Evolutionary conservation across 805 yeast species (phyloP).

Genomic region (Starmerella ratchasimensis): DNA sequence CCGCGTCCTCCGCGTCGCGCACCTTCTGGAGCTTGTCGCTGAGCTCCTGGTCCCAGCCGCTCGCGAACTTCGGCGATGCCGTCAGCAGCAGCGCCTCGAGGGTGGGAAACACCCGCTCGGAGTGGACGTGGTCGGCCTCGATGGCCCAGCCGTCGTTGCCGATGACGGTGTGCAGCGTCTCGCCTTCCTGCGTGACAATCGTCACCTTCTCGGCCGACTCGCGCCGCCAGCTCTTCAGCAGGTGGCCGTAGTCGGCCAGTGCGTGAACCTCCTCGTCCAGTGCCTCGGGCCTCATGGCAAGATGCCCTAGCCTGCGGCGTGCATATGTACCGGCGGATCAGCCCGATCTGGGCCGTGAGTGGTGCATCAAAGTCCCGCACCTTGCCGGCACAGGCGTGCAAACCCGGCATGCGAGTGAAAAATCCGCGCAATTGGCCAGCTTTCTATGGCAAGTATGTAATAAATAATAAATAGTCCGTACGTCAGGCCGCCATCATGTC

Average conservation of each 20-base stretch:
- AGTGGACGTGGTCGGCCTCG: no score
- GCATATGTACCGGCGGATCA: no score
- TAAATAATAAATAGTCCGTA: no score
- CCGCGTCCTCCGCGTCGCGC: background rate
- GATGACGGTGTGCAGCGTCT: background rate
- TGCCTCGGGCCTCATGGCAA: background rate
- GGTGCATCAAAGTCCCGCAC: no score
- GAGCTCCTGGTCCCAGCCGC: background rate
- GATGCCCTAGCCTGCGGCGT: no score
- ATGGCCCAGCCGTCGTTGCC: constrained; percentile 1
- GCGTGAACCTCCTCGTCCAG: constrained; percentile 3
- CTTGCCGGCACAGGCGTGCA: no score
- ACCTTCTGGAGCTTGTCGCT: background rate
- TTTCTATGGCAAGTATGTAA: no score
- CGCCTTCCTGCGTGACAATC: constrained; percentile 1
- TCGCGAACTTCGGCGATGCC: background rate
- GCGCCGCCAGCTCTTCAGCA: background rate
- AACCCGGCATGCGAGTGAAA: no score
- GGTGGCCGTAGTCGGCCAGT: constrained; percentile 17
- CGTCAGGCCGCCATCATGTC: no score
- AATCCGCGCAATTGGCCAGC: no score
- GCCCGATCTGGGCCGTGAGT: no score
- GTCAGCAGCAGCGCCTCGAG: constrained; percentile 1
- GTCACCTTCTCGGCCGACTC: background rate
- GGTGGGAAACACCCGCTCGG: background rate